Evolutionary conservation across 345 rosid genomes (phyloP), one percentile per base, ranked within the genome.

Genomic region (Populus alba): DNA sequence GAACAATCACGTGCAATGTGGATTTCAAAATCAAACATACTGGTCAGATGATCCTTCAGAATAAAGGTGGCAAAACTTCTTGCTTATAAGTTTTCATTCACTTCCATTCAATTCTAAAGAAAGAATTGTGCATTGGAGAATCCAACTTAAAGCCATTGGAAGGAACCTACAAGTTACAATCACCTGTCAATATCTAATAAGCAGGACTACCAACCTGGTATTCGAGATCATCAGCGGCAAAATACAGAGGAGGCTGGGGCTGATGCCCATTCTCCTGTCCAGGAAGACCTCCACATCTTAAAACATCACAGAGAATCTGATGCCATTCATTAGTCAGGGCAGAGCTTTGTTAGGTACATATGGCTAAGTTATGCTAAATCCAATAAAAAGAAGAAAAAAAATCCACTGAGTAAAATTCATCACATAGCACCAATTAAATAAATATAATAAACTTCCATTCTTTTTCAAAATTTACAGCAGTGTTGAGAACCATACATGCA

Each of bases 181-280:
- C 18, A 25, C 16, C 39, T 8, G 1, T 4, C 9, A 37, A 6
- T 7, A 31, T 67, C 43, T 73, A 75, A 41, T 51, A 73, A 79
- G 45, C 66, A 70, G 15, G 27, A 75, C 39, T 73, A 66, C 78
- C 15, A 75, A 83, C 91, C 89, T 85, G 87, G 81, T 86, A 88
- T 71, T 86, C 86, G 68, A 88, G 88, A 79, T 86, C 89, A 72
- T 88, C 89, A 74, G 88, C 87, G 22, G 91, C 86, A 78, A 88
- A 86, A 82, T 81, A 85, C 66, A 86, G 43, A 38, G 83, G 83
- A 43, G 85, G 86, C 65, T 84, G 83, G 38, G 83, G 86, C 68
- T 84, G 89, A 55, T 59, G 57, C n/a, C 87, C 82, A 72, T 68
- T 78, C 55, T 49, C 37, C 68, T 66, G 78, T 75, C 88, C 87